These are phyloP conservation scores for Achaetomiella virescens DNA, from an alignment of 495 filamentous ascomycete genomes.

Conservation along the genomic window DNA sequence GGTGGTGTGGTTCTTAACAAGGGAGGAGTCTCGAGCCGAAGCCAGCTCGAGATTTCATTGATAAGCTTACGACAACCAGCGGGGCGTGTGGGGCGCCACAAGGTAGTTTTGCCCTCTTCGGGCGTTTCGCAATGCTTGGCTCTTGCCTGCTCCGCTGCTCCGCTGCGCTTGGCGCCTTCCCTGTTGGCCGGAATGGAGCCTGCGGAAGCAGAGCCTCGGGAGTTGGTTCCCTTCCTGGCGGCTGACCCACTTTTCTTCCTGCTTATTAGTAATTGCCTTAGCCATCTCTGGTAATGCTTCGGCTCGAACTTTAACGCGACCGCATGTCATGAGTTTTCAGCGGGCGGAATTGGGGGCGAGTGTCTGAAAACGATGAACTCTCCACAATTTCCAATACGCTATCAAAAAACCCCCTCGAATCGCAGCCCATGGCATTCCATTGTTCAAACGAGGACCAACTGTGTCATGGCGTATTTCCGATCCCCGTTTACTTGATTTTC, in stretches of 20 bases:
- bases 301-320: slow-evolving; percentile 11
- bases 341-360: no score
- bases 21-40: not conserved
- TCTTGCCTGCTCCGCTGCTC: slow-evolving; percentile 5
- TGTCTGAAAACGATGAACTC: no score
- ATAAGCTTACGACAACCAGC: slow-evolving; percentile 20
- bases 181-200: not conserved
- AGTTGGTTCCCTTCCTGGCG: not conserved
- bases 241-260: not conserved
- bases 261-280: slow-evolving; percentile 4
- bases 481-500: no score
- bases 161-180: slow-evolving; percentile 6
- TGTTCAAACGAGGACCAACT: no score
- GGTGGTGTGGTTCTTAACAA: not conserved
- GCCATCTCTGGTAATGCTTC: not conserved
- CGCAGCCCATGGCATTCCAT: no score
- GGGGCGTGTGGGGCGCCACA: not conserved
- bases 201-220: not conserved
- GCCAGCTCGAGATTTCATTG: not conserved
- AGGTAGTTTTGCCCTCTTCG: not conserved
- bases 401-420: no score
- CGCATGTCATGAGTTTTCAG: not conserved
- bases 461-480: no score
- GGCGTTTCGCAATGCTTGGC: slow-evolving; percentile 1
- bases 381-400: no score